Evolutionary conservation across 345 rosid genomes (phyloP), one percentile per base, ranked within the genome.

Genomic region (Hibiscus tridactylites): DNA sequence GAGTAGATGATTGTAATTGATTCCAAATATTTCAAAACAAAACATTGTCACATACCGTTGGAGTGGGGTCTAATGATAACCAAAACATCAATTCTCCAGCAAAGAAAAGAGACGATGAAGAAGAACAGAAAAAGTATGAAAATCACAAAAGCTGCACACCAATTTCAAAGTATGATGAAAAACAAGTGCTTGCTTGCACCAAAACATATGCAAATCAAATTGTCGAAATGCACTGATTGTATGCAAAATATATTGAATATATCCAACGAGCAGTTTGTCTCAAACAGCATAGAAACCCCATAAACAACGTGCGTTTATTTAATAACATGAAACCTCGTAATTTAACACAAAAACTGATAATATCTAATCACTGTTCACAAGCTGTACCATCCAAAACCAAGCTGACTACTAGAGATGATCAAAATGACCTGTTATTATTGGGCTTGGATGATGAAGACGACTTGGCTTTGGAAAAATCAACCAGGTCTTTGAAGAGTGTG

Each of bases 401-500:
- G 75, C 65, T 33, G 67, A 72, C 79, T 72, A 74, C 19, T 31
- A 29, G 12, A 4, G 2, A 58, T 33, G 47, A 75, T 93, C 84
- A 92, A 70, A 83, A 85, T 39, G 97, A 87, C 68, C 88, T 86
- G 13, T 9, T 44, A 71, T 79, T 88, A 77, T 80, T 85, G 71
- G 93, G 83, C 71, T 90, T 95, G 78, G 93, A 77, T 8, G 95
- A 65, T 35, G 96, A 78, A 1, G 96, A 87, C n/a, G 97, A 80
- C 84, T 92, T 95, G 80, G 92, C 82, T 83, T 85, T 95, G 0
- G 97, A 90, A 77, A 92, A 90, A 76, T 92, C 99, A 52, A 95
- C 81, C 58, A 95, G 83, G 79, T 90, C 99, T 79, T 90, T 88
- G 85, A 95, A 92, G 71, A 95, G 92, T 46, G 81, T 88, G 76